Base-by-base conservation (phyloP, 2,329 filamentous ascomycete species). In the Trichoderma arundinaceum region DNA sequence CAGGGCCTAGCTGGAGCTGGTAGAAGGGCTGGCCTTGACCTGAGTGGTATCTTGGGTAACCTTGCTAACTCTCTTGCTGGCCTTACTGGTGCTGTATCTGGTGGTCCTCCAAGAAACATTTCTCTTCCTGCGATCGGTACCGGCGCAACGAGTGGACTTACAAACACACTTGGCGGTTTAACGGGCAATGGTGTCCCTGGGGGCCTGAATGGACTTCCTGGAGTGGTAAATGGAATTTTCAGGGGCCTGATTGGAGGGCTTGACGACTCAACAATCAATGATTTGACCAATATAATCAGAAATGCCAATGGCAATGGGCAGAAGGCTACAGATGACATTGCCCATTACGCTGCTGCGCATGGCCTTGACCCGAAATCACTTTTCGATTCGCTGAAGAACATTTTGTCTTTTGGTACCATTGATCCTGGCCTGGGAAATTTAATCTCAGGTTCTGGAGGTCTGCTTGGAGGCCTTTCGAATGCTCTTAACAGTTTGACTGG, bases 1-100 rank as follows among this genome's bases (percentile, higher is more conserved):
- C 53, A 57, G 19, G 53, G 53, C n/a, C 38, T 57, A 7, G 41
- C 38, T 57, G 9, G 35, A 43, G 53, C 53, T 32, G 53, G 35
- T 17, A 43, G 2, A 4, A 57, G 17, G 5, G 53, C 13, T 3
- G 53, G 53, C 4, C 12, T 57, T 4, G 38, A 57, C 54, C 9
- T 57, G 38, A 43, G 54, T 33, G 13, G 19, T 17, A 7, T 13
- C 8, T 17, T 57, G 19, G 22, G 15, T 33, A 39, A 39, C n/a
- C 22, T 57, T 10, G 22, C 22, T 12, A 33, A 28, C 28, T n/a
- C 33, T 33, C 15, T 57, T 8, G 44, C 33, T 8, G 54, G 54
- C 9, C 39, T 57, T 3, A 13, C 57, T 4, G 22, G 57, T 12
- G 17, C 33, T 17, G 22, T 12, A 4, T 17, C 56, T 5, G 46